Conservation (phyloP, 2,329 filamentous ascomycete species). For the Verticillium longisporum region DNA sequence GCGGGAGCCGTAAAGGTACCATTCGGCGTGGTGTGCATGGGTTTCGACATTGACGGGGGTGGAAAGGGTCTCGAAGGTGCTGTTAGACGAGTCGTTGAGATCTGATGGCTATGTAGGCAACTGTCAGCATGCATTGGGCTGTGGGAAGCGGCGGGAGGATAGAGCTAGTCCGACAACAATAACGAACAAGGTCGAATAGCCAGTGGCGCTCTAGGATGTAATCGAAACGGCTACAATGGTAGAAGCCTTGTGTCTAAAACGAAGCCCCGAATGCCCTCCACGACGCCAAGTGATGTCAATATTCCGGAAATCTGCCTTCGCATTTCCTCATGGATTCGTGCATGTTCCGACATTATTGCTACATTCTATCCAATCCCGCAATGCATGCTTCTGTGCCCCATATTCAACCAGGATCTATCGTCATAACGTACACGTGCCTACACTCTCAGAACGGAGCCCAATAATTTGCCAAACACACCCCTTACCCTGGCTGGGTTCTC, state of each 20-base stretch:
- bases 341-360: neutral
- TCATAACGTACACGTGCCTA: neutral
- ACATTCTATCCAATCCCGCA: neutral
- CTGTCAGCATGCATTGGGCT: neutral
- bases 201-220: no score
- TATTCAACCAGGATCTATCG: neutral
- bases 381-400: neutral
- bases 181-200: neutral
- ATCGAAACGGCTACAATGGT: no score
- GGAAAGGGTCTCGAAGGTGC: neutral
- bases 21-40: neutral
- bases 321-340: neutral
- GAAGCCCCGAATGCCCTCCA: no score
- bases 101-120: neutral
- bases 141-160: neutral
- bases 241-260: no score
- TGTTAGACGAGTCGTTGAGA: neutral
- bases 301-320: no score
- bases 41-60: neutral
- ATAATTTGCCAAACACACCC: constrained; percentile 59
- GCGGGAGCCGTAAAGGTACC: neutral
- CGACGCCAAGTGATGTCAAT: no score
- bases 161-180: neutral
- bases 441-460: constrained; percentile 40
- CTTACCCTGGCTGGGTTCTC: constrained; percentile 59